Base-by-base conservation (phyloP, 75 land plant species). In the Cryptomeria japonica region DNA sequence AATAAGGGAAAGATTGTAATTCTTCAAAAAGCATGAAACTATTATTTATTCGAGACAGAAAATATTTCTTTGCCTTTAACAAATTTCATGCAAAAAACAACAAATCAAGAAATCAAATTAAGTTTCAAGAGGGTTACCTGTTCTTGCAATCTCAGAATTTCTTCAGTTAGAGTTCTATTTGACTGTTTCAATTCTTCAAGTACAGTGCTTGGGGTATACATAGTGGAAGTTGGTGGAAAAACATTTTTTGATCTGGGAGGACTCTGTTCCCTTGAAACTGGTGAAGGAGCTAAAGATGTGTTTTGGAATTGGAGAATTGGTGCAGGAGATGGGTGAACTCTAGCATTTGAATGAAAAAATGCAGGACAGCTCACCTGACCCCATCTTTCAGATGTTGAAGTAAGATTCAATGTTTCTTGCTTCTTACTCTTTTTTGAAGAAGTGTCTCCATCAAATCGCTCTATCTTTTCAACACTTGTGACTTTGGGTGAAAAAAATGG, bases 121-220 rank as follows among this genome's bases (percentile, higher is more conserved):
- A 36, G 14, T 44, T 11, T 49, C n/a, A 88, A 39, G 68, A 22
- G 1, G 38, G 13, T 34, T 92, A 96, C 97, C 97, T 95, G 90
- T 86, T 90, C 86, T 77, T 89, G 90, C 86, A 96, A 86, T 47
- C 89, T 90, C 68, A 88, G 88, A 31, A 93, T 83, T 91, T 96
- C 97, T 51, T 93, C 92, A 84, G 39, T 91, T 49, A 95, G 89
- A 36, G 87, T 88, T 68, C 91, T 90, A 88, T 93, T 91, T 37
- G 91, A 56, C 88, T 85, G 47, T 56, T 86, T 88, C 86, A 90
- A 32, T 49, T 88, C 92, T 55, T 90, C 93, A 34, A 89, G 86
- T 47, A 90, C 83, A 2, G 86, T 56, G 46, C 41, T 91, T 0
- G 88, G 61, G 80, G 87, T 70, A 22, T 49, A 89, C 18, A 90